A percentile compares a stretch with the other conserved stretches of the same genome.
These are phyloP conservation scores for Gracilaria domingensis DNA, from an alignment of 23 red algal genomes.

Conservation along the genomic window DNA sequence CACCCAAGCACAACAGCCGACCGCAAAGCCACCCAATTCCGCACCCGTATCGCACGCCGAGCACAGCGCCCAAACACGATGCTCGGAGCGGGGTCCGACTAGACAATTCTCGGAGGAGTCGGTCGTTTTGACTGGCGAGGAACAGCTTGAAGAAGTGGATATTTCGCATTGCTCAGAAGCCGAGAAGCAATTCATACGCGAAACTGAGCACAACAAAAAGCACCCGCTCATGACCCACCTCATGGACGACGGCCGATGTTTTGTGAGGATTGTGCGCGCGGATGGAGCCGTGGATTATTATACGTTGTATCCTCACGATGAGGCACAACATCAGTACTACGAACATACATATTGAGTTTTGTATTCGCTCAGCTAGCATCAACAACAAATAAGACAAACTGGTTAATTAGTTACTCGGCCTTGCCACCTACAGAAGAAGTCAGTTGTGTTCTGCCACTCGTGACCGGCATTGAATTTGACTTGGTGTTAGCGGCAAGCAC, in stretches of 20 bases:
- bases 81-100: neutral
- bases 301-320: constrained; percentile 6
- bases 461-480: constrained; percentile 3
- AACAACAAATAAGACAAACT: neutral
- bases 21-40: no score
- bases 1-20: neutral
- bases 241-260: constrained; percentile 28
- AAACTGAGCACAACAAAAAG: neutral
- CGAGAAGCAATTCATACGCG: neutral
- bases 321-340: neutral
- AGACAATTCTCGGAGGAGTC: neutral
- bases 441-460: neutral
- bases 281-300: constrained; percentile 30
- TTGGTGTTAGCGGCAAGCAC: neutral
- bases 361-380: no score
- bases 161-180: constrained; percentile 23
- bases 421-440: neutral
- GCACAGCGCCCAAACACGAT: neutral
- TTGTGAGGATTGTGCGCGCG: constrained; percentile 37
- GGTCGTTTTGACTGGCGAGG: constrained; percentile 4
- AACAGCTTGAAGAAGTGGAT: constrained; percentile 15
- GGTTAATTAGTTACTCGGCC: neutral
- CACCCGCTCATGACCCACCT: constrained; percentile 9
- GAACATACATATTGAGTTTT: neutral
- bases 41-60: neutral